phyloP scores from a whole-genome alignment of 163 green algal species.

The Scenedesmus sp. region DNA sequence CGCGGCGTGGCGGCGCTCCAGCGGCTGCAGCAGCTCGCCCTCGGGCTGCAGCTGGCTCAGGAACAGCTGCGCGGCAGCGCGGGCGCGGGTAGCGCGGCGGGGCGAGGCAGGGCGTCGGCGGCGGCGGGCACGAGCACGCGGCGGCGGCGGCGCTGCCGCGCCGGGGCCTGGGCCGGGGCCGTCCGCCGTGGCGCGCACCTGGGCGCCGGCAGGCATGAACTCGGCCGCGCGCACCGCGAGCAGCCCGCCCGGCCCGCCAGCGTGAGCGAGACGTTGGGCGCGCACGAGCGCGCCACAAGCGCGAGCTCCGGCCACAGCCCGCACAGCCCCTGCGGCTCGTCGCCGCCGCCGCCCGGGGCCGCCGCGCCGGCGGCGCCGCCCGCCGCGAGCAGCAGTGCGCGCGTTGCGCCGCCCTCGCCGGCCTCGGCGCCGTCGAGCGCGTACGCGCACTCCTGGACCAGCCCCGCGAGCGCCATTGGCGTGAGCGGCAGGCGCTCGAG shows the following conservation, averaged over 20 bases:
- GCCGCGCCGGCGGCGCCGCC: too few relatives aligned
- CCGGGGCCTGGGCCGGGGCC: neutral
- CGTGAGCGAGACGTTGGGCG: conserved; percentile 22
- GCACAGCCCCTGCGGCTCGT: neutral
- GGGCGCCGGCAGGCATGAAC: conserved; percentile 18
- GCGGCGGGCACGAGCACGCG: neutral
- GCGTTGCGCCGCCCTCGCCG: neutral
- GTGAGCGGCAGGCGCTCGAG: conserved; percentile 26
- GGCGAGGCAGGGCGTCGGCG: neutral
- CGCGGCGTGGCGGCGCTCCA: conserved; percentile 2
- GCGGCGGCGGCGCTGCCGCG: neutral
- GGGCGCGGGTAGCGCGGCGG: neutral
- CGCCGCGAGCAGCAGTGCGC: neutral
- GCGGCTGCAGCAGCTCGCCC: neutral
- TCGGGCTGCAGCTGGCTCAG: conserved; percentile 12
- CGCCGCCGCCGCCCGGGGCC: neutral
- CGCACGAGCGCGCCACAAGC: conserved; percentile 19
- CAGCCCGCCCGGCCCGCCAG: neutral
- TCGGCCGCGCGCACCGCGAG: conserved; percentile 16
- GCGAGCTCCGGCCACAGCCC: conserved; percentile 34
- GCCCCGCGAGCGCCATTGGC: conserved; percentile 24
- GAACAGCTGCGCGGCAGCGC: neutral
- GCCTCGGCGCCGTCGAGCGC: conserved; percentile 15
- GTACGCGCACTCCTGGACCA: conserved; percentile 32
- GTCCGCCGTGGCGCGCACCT: conserved; percentile 10